Conservation (phyloP, 1,139 yeast species). For the Yarrowia galli region DNA sequence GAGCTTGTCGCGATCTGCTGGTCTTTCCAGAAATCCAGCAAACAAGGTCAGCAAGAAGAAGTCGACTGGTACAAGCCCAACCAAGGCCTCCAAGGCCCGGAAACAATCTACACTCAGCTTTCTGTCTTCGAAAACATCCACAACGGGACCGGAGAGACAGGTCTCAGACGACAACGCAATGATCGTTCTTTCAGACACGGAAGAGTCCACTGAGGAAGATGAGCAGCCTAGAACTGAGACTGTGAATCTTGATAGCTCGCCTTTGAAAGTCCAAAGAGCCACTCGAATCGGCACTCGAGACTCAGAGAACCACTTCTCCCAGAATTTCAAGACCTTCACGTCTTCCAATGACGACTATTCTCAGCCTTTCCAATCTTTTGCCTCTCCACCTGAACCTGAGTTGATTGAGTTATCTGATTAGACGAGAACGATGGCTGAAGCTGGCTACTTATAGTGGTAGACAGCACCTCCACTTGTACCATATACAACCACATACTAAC, state of each 20-base stretch:
- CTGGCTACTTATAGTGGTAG: too few species aligned
- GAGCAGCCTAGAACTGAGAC: not conserved
- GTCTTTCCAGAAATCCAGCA: not conserved
- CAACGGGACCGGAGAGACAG: not conserved
- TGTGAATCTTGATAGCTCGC: not conserved
- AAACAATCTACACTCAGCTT: conserved; percentile 34
- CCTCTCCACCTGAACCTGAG: conserved; percentile 12
- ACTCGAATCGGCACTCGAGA: conserved; percentile 9
- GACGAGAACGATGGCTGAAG: not conserved
- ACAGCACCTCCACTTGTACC: not conserved
- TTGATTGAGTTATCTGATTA: conserved; percentile 18
- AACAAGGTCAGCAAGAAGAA: conserved; percentile 5
- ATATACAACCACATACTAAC: conserved; percentile 6
- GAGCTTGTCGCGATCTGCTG: not conserved
- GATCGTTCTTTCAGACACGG: conserved; percentile 13
- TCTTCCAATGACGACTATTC: not conserved
- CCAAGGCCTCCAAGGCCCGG: conserved; percentile 11
- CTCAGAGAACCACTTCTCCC: not conserved
- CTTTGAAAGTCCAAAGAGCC: conserved; percentile 2
- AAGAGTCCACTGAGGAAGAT: conserved; percentile 23
- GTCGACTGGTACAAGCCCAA: not conserved
- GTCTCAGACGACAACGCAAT: not conserved
- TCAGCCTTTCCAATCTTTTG: not conserved
- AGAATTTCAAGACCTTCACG: conserved; percentile 1
- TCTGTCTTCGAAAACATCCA: not conserved